Conservation (phyloP, 2,329 filamentous ascomycete species). For the Aspergillus sp. region DNA sequence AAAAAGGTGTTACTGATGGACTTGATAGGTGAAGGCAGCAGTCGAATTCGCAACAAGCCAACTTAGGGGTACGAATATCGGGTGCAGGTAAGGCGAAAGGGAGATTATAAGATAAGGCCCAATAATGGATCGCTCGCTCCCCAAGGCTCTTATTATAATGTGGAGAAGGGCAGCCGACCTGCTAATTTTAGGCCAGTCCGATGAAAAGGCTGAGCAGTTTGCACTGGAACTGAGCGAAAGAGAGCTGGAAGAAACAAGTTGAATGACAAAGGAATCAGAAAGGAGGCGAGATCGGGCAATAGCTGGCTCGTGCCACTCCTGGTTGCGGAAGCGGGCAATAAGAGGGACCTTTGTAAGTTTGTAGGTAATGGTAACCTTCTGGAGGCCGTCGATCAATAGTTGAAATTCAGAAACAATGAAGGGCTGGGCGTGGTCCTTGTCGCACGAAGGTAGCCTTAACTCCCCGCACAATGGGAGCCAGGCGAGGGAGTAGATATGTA, state of each 20-base stretch:
- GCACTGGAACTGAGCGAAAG: not conserved
- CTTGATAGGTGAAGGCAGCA: not conserved
- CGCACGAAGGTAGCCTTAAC: constrained; percentile 6
- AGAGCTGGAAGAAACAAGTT: not conserved
- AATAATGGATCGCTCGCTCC: constrained; percentile 3
- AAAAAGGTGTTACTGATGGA: constrained; percentile 4
- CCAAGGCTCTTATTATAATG: constrained; percentile 9
- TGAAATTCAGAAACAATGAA: constrained; percentile 11
- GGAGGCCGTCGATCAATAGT: constrained; percentile 19
- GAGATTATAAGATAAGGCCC: constrained; percentile 1
- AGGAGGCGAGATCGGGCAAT: constrained; percentile 1
- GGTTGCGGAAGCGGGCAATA: not conserved
- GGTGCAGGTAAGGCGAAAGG: not conserved
- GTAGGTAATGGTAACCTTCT: not conserved
- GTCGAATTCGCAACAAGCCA: not conserved
- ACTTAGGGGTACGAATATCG: constrained; percentile 1
- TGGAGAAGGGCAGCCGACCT: constrained; percentile 11
- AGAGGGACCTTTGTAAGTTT: constrained; percentile 1
- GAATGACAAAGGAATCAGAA: constrained; percentile 8
- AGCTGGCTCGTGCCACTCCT: constrained; percentile 2
- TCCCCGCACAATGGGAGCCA: constrained; percentile 1
- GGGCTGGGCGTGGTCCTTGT: constrained; percentile 1
- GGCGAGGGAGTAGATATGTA: not conserved
- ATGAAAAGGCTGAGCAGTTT: not conserved
- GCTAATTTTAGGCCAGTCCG: constrained; percentile 16